A percentile compares a stretch with the other conserved stretches of the same genome.
These are phyloP conservation scores for Oryza glaberrima DNA, from an alignment of 176 grass and related monocot genomes.

Conservation along the genomic window DNA sequence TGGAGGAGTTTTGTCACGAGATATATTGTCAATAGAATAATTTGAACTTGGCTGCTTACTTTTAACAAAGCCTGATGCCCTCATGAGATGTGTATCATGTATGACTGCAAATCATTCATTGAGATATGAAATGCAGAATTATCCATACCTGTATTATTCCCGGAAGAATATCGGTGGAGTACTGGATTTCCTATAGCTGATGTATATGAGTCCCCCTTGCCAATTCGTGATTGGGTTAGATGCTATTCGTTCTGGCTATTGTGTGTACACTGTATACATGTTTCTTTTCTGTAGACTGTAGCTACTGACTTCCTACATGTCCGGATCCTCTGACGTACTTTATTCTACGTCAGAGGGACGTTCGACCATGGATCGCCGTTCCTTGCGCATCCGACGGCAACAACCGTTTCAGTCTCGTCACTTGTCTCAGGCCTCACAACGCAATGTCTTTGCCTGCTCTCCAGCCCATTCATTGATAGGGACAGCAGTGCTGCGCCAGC, in stretches of 20 bases:
- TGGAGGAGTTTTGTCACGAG: slow-evolving; percentile 27
- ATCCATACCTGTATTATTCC: not conserved
- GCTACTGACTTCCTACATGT: not conserved
- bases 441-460: no score
- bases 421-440: no score
- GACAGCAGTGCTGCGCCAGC: no score
- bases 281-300: no score
- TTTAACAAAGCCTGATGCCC: not conserved
- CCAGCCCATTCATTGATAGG: no score
- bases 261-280: not conserved
- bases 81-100: slow-evolving; percentile 9
- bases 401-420: no score
- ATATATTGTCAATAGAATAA: slow-evolving; percentile 53
- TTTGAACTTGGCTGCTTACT: slow-evolving; percentile 13
- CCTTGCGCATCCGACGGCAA: not conserved
- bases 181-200: not conserved
- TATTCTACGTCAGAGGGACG: no score
- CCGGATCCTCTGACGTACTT: no score
- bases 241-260: not conserved
- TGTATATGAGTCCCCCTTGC: no score
- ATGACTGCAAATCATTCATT: not conserved
- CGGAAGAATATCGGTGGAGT: not conserved
- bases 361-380: not conserved
- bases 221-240: not conserved
- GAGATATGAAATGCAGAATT: not conserved